Conservation (phyloP, 139 green algal species). For the Pleodorina starrii region DNA sequence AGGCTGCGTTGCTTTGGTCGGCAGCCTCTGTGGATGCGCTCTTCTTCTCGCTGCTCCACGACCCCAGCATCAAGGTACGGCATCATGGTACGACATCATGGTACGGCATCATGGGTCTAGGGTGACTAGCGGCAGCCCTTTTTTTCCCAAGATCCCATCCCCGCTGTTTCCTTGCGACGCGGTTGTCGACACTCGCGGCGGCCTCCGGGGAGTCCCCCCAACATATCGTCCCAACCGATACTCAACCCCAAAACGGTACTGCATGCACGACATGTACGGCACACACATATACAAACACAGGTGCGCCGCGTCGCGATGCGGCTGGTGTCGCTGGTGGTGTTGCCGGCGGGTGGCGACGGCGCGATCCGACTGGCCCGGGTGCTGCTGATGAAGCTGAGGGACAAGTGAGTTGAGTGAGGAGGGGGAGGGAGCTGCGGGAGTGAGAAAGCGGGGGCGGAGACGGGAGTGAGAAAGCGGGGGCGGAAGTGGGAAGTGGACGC, state of each 20-base stretch:
- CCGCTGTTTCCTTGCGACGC: too few species aligned
- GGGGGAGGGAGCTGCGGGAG: not conserved
- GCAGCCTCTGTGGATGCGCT: not conserved
- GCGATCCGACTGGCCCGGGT: not conserved
- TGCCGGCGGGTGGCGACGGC: not conserved
- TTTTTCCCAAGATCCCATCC: too few species aligned
- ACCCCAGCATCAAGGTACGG: constrained; percentile 37
- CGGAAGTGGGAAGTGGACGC: not conserved
- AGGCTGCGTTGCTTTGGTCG: constrained; percentile 11
- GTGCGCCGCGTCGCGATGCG: constrained; percentile 13
- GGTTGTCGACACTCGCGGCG: too few species aligned
- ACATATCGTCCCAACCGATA: too few species aligned
- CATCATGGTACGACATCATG: not conserved
- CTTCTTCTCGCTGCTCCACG: constrained; percentile 1
- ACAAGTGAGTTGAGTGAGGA: not conserved
- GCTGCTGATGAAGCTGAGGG: constrained; percentile 27
- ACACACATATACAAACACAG: too few species aligned
- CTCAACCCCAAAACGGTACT: too few species aligned
- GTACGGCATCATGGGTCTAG: too few species aligned
- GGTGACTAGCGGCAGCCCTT: too few species aligned
- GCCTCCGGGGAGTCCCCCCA: too few species aligned
- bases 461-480: too few species aligned
- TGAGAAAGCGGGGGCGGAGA: too few species aligned
- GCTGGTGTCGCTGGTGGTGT: constrained; percentile 34
- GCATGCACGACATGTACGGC: too few species aligned